Percentiles rank a stretch among this genome's conserved stretches.
phyloP scores from a whole-genome alignment of 2,329 filamentous ascomycete species.

The Diaporthe velutina region DNA sequence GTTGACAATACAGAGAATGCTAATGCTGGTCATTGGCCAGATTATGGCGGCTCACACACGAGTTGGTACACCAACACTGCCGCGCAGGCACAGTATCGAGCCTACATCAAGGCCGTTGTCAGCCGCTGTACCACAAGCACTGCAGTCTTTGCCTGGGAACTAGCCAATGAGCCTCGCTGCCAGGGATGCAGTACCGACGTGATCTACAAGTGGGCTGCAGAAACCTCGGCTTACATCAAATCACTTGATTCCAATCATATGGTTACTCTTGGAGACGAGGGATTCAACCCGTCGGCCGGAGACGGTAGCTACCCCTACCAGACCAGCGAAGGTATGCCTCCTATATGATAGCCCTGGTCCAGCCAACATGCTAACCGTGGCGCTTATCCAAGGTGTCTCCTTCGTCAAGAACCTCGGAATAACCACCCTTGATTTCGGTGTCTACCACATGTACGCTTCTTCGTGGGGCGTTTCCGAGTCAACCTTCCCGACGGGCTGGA shows the following conservation, averaged over 20 bases:
- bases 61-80: conserved; percentile 65
- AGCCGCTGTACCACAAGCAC: conserved; percentile 58
- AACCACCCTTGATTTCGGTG: conserved; percentile 63
- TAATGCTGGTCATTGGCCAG: conserved; percentile 42
- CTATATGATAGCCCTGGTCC: neutral
- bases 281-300: conserved; percentile 46
- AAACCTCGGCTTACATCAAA: conserved; percentile 72
- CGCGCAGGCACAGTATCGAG: conserved; percentile 64
- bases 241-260: conserved; percentile 70
- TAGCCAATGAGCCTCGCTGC: conserved; percentile 70
- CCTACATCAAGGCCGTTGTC: conserved; percentile 60
- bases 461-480: conserved; percentile 1
- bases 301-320: conserved; percentile 44
- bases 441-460: conserved; percentile 53
- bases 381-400: conserved; percentile 62
- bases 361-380: conserved; percentile 58
- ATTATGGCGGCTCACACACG: conserved; percentile 64
- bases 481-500: conserved; percentile 32
- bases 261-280: conserved; percentile 72
- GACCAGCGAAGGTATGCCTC: conserved; percentile 20
- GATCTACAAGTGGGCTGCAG: conserved; percentile 69
- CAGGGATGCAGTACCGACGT: conserved; percentile 68
- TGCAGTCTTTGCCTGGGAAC: conserved; percentile 64
- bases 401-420: conserved; percentile 65
- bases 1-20: neutral